These are phyloP conservation scores for Ceratocystis destructans DNA, from an alignment of 2,329 filamentous ascomycete species.

Conservation along the genomic window DNA sequence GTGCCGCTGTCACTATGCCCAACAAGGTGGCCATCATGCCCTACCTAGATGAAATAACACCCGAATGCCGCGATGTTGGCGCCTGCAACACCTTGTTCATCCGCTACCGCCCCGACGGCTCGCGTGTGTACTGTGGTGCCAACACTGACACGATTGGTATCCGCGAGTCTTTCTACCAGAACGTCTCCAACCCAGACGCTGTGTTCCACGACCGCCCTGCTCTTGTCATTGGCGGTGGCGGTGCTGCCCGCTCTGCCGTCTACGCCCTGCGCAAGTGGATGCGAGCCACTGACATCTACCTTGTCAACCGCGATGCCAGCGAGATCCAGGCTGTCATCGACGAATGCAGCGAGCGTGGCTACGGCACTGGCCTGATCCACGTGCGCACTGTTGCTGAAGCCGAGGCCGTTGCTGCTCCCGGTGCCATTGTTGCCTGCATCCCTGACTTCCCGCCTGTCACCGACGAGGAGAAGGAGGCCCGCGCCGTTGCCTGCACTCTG, in stretches of 20 bases:
- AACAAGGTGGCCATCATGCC: slow-evolving; percentile 66
- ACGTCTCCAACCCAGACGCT: slow-evolving; percentile 32
- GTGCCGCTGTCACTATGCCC: slow-evolving; percentile 68
- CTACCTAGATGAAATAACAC: slow-evolving; percentile 58
- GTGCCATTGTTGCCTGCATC: slow-evolving; percentile 58
- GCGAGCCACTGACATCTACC: slow-evolving; percentile 53
- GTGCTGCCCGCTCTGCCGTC: slow-evolving; percentile 62
- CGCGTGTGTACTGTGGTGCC: slow-evolving; percentile 50
- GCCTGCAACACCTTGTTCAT: slow-evolving; percentile 71
- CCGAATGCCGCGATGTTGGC: slow-evolving; percentile 58
- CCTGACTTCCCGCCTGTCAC: slow-evolving; percentile 62
- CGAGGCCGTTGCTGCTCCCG: slow-evolving; percentile 40
- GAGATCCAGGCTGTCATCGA: slow-evolving; percentile 55
- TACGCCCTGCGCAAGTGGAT: slow-evolving; percentile 62
- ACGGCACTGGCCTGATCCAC: slow-evolving; percentile 46
- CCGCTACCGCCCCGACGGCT: slow-evolving; percentile 34
- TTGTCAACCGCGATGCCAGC: slow-evolving; percentile 57
- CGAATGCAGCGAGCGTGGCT: slow-evolving; percentile 47
- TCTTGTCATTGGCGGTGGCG: slow-evolving; percentile 63
- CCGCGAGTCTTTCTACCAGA: slow-evolving; percentile 54
- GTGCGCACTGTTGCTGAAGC: slow-evolving; percentile 51
- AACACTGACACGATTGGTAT: slow-evolving; percentile 75
- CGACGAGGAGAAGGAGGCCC: slow-evolving; percentile 45
- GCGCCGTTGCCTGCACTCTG: slow-evolving; percentile 40
- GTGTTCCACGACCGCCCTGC: slow-evolving; percentile 48